Base-by-base conservation (phyloP, 768 basidiomycete species). In the Lyophyllum atratum region DNA sequence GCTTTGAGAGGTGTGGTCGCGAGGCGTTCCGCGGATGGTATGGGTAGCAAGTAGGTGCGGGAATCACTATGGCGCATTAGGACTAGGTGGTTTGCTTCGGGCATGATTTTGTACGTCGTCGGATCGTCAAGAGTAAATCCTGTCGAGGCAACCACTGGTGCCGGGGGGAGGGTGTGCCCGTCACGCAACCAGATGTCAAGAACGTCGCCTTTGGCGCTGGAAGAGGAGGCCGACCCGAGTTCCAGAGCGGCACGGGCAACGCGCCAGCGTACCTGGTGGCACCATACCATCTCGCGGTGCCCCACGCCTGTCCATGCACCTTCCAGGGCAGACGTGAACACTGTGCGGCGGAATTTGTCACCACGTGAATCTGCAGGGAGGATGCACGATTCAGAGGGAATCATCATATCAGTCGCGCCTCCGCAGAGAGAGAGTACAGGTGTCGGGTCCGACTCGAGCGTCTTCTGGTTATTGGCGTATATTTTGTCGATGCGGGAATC, bases 261-360 rank as follows among this genome's bases (percentile, higher is more conserved):
- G 22, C 86, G 83, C 90, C 89, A 93, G 39, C 97, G 88, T 10
- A 98, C 87, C 72, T 99, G 97, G 71, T 98, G 93, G 68, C 97
- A 98, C 97, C 97, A 99, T 4, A 98, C 93, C 85, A 98, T 95
- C 58, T 92, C 95, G 40, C 86, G 86, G 70, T 99, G 97, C 24
- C 95, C 96, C 4, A 98, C 92, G 2, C 93, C 93, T 2, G 95
- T 93, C 92, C 95, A 96, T 2, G 88, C 84, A n/a, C 93, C 92
- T 47, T 95, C 90, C 24, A 98, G 75, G 1, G 87, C 89, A 29
- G 90, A 90, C 1, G 93, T 90, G 67, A 97, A 96, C 4, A 95
- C 78, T 0, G 87, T 88, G 37, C 80, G 78, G 40, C 86, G 72
- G 57, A 82, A 87, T 14, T 55, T 11, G 1, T 65, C 60, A 19